Conservation (phyloP, 2,329 filamentous ascomycete genomes). For the Lachnum nothofagi region DNA sequence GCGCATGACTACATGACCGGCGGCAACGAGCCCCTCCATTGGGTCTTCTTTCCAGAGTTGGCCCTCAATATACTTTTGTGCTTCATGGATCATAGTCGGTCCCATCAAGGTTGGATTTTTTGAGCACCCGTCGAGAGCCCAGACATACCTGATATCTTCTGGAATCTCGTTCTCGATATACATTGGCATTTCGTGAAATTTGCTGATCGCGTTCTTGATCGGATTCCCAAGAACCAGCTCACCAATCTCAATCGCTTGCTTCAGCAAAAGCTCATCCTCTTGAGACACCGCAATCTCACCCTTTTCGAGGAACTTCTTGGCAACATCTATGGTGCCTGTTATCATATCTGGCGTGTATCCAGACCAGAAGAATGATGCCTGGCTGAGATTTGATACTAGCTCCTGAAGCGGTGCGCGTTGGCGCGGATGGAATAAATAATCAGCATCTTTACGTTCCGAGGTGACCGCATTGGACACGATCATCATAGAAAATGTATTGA, state of each 20-base stretch:
- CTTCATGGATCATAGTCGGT: conserved; percentile 45
- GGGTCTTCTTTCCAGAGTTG: conserved; percentile 20
- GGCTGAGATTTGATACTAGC: conserved; percentile 72
- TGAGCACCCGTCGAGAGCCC: conserved; percentile 57
- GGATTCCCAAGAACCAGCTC: conserved; percentile 52
- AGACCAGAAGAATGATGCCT: conserved; percentile 78
- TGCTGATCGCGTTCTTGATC: conserved; percentile 62
- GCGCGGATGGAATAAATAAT: conserved; percentile 82
- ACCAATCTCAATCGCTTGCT: conserved; percentile 61
- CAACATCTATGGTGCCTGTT: conserved; percentile 57
- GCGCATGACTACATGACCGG: conserved; percentile 24
- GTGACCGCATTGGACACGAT: conserved; percentile 83
- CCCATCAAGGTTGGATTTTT: conserved; percentile 50
- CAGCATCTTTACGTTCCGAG: conserved; percentile 74
- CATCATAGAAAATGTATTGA: conserved; percentile 80
- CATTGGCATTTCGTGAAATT: conserved; percentile 72
- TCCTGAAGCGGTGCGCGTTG: conserved; percentile 63
- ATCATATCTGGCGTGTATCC: conserved; percentile 66
- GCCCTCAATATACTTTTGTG: conserved; percentile 49
- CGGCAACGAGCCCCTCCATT: conserved; percentile 14
- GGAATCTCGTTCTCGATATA: conserved; percentile 63
- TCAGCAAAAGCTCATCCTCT: conserved; percentile 57
- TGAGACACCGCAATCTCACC: conserved; percentile 52
- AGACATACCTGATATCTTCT: conserved; percentile 51
- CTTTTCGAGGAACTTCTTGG: conserved; percentile 61